Conservation (phyloP, 495 filamentous ascomycete genomes). For the Clohesyomyces aquaticus region DNA sequence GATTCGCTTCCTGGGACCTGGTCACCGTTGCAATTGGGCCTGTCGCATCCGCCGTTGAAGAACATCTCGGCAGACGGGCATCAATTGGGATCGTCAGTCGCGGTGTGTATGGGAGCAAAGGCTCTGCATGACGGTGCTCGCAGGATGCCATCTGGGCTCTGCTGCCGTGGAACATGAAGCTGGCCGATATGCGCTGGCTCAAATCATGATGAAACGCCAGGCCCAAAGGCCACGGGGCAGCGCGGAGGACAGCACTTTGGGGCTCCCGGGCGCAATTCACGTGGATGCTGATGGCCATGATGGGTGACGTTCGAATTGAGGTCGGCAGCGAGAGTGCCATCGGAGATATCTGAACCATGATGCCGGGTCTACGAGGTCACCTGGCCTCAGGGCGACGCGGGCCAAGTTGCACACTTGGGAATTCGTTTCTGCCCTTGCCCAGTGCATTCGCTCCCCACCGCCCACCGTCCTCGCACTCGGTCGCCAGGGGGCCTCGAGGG, state of each 20-base stretch:
- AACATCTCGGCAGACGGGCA: too few species aligned
- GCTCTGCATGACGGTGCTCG: too few species aligned
- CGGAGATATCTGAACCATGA: conserved; percentile 33
- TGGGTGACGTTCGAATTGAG: conserved; percentile 31
- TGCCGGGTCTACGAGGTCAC: conserved; percentile 30
- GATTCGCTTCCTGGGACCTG: neutral
- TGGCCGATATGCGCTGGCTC: conserved; percentile 27
- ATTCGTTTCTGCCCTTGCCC: conserved; percentile 9
- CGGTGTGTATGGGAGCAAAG: too few species aligned
- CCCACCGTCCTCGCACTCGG: neutral
- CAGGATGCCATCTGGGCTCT: neutral
- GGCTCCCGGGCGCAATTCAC: conserved; percentile 9
- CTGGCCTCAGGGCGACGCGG: conserved; percentile 21
- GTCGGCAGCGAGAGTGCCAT: conserved; percentile 16
- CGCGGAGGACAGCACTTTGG: neutral
- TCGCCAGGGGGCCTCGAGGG: conserved; percentile 7
- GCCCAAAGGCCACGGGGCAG: neutral
- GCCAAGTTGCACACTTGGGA: too few species aligned
- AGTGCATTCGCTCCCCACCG: too few species aligned
- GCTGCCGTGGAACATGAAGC: conserved; percentile 17
- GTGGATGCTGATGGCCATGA: conserved; percentile 3
- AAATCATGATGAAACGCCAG: conserved; percentile 27
- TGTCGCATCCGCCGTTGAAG: too few species aligned
- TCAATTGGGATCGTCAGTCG: too few species aligned
- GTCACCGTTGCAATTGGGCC: neutral